Conservation (phyloP, 208 protist genomes). For the Naegleria lovaniensis region DNA sequence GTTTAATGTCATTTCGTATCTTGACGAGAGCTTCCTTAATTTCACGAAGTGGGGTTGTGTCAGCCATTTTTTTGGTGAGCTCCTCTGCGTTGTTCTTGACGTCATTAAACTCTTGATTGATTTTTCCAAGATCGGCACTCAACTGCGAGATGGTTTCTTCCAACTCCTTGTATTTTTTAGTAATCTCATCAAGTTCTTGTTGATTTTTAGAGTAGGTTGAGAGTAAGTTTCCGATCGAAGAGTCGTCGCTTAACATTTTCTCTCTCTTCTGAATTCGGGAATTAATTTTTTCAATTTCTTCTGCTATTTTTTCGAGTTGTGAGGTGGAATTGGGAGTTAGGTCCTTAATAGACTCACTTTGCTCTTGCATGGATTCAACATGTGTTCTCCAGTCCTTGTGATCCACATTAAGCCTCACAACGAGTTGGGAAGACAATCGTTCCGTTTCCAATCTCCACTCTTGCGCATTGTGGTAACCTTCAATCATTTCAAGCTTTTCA, state of each 20-base stretch:
- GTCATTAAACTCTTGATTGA: not conserved
- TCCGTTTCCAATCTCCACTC: slow-evolving; percentile 1
- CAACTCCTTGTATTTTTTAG: not conserved
- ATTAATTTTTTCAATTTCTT: not conserved
- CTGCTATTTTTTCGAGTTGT: not conserved
- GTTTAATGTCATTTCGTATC: not conserved
- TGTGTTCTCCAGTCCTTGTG: slow-evolving; percentile 27
- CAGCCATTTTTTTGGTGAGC: not conserved
- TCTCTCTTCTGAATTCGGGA: not conserved
- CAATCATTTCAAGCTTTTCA: not conserved
- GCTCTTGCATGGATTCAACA: not conserved
- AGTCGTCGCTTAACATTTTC: slow-evolving; percentile 12
- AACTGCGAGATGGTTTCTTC: not conserved
- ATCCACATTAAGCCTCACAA: slow-evolving; percentile 18
- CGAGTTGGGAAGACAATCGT: not conserved
- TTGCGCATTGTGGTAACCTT: not conserved
- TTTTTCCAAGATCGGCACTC: not conserved
- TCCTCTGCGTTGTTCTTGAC: not conserved
- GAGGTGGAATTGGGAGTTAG: not conserved
- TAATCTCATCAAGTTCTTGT: not conserved
- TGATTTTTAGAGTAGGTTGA: not conserved
- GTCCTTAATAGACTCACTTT: not conserved
- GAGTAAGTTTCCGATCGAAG: not conserved
- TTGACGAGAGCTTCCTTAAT: not conserved
- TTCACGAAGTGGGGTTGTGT: not conserved